A percentile compares a stretch with the other conserved stretches of the same genome.
Evolutionary conservation across 768 basidiomycete genomes (phyloP).

Genomic region (Hericium coralloides): DNA sequence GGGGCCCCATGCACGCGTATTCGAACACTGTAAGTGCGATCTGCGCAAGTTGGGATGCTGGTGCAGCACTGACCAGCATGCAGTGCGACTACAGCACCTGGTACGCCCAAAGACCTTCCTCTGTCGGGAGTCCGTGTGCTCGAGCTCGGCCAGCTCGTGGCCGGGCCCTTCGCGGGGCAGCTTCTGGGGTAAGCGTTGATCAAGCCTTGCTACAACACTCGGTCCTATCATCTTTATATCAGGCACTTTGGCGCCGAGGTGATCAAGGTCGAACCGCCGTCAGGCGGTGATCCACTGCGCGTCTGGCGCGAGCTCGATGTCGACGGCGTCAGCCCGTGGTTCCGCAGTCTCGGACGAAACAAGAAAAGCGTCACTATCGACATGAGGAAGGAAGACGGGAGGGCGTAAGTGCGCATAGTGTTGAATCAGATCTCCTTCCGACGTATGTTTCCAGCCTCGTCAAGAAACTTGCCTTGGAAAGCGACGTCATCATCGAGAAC

Average conservation of each 20-base stretch:
- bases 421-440: neutral
- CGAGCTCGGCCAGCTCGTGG: constrained; percentile 64
- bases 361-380: constrained; percentile 71
- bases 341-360: constrained; percentile 60
- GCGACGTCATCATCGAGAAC: constrained; percentile 63
- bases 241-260: constrained; percentile 69
- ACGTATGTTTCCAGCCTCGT: constrained; percentile 37
- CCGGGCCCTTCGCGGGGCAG: constrained; percentile 67
- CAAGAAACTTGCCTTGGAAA: constrained; percentile 48
- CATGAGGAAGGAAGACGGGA: constrained; percentile 47
- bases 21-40: no score
- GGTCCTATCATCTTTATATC: neutral
- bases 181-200: constrained; percentile 45
- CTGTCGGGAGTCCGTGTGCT: constrained; percentile 55
- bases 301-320: constrained; percentile 65
- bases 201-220: neutral
- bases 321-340: constrained; percentile 69
- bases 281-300: constrained; percentile 54
- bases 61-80: no score
- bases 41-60: no score
- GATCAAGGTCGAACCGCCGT: constrained; percentile 63
- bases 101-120: constrained; percentile 27
- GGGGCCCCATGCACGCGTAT: no score
- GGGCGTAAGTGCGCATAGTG: constrained; percentile 22
- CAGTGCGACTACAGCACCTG: neutral